phyloP scores from a whole-genome alignment of 768 basidiomycete genomes.

The Termitomyces sp. region DNA sequence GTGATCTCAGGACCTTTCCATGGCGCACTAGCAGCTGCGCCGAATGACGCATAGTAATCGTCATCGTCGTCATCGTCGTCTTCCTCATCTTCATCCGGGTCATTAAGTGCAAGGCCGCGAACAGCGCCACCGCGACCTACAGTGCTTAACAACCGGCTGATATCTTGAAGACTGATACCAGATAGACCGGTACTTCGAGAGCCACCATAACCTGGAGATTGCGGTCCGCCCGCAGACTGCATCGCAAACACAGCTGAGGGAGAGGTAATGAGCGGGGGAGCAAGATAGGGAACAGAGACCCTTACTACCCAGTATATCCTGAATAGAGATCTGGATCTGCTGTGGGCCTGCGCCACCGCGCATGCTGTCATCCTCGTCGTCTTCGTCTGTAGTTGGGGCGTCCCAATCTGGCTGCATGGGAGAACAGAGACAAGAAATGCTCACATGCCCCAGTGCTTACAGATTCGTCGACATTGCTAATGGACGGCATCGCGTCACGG shows the following conservation, averaged over 20 bases:
- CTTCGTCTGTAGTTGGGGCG: slow-evolving; percentile 18
- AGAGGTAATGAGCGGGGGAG: background rate
- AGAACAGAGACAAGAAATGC: slow-evolving; percentile 6
- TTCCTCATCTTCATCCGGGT: slow-evolving; percentile 15
- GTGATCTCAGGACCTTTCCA: slow-evolving; percentile 36
- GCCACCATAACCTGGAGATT: slow-evolving; percentile 3
- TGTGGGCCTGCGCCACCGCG: background rate
- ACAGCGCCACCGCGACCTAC: slow-evolving; percentile 1
- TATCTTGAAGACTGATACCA: slow-evolving; percentile 30
- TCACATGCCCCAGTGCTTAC: slow-evolving; percentile 6
- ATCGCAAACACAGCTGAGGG: slow-evolving; percentile 32
- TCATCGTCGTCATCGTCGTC: slow-evolving; percentile 36
- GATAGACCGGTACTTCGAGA: slow-evolving; percentile 22
- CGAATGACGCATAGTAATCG: slow-evolving; percentile 34
- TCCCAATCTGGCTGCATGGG: slow-evolving; percentile 26
- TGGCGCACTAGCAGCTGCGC: slow-evolving; percentile 5
- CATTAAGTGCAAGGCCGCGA: background rate
- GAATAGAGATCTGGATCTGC: slow-evolving; percentile 14
- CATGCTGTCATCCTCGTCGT: slow-evolving; percentile 10
- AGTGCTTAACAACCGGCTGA: slow-evolving; percentile 28
- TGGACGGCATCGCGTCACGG: slow-evolving; percentile 13
- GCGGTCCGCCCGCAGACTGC: slow-evolving; percentile 26
- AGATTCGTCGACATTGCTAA: background rate
- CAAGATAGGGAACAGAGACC: background rate
- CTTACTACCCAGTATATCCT: slow-evolving; percentile 29